phyloP scores from a whole-genome alignment of 1,284 basidiomycete species.

The Cutaneotrichosporon cyanovorans region DNA sequence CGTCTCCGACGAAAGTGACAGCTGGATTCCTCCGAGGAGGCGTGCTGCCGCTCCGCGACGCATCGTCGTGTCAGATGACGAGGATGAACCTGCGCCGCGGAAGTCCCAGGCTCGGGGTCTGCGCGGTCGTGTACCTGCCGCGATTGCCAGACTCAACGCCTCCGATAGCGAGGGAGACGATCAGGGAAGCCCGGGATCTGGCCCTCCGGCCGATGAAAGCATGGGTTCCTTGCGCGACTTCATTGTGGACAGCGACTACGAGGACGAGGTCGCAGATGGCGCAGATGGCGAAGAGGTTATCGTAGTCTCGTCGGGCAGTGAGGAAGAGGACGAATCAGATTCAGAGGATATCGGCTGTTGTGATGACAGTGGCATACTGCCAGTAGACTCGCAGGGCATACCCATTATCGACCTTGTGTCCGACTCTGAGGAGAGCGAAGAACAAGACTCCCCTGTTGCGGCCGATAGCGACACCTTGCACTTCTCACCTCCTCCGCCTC shows the following conservation, averaged over 20 bases:
- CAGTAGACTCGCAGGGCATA: not conserved
- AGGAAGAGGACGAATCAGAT: not conserved
- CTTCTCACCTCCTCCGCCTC: conserved; percentile 20
- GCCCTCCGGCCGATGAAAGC: conserved; percentile 1
- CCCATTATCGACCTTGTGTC: conserved; percentile 5
- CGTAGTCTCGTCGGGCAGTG: not conserved
- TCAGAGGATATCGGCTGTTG: not conserved
- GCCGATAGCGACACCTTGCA: conserved; percentile 12
- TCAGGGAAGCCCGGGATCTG: conserved; percentile 11
- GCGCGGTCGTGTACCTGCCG: not conserved
- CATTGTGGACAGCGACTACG: conserved; percentile 1
- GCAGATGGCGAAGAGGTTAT: conserved; percentile 8
- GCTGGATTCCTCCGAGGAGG: not conserved
- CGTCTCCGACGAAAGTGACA: conserved; percentile 5
- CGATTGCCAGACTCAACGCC: conserved; percentile 4
- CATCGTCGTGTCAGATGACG: conserved; percentile 6
- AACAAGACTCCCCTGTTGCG: not conserved
- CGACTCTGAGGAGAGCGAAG: conserved; percentile 4
- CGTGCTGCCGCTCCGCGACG: not conserved
- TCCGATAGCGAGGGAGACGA: not conserved
- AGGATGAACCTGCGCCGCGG: not conserved
- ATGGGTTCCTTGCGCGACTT: conserved; percentile 1
- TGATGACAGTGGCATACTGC: not conserved
- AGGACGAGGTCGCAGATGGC: not conserved
- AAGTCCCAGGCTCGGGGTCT: not conserved